phyloP scores from a whole-genome alignment of 495 filamentous ascomycete species.

The Choiromyces venosus region DNA sequence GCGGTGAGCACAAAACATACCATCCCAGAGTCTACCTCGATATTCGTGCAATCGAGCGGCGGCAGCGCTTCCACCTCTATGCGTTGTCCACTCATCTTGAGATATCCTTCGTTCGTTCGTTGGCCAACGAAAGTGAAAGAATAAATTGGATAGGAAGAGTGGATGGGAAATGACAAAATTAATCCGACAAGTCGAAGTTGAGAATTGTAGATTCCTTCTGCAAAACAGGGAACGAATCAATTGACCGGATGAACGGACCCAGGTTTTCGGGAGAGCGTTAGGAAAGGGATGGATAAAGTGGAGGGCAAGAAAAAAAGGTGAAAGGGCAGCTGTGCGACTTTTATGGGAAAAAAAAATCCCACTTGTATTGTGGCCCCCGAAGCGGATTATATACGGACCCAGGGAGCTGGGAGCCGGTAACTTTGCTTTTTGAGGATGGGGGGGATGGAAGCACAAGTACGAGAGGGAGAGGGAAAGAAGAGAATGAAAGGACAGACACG shows the following conservation, averaged over 20 bases:
- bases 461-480: background rate
- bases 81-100: background rate
- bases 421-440: background rate
- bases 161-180: background rate
- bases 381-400: background rate
- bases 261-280: background rate
- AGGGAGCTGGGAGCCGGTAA: conserved; percentile 1
- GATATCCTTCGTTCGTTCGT: background rate
- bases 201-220: background rate
- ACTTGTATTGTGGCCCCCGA: conserved; percentile 1
- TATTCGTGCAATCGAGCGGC: conserved; percentile 11
- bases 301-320: background rate
- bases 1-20: conserved; percentile 7
- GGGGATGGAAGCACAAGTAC: background rate
- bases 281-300: background rate
- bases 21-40: conserved; percentile 36
- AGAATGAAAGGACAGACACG: background rate
- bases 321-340: background rate
- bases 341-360: background rate
- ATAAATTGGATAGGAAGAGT: background rate
- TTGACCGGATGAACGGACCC: background rate
- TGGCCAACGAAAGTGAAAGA: background rate
- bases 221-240: background rate
- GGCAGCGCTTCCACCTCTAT: background rate
- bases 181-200: background rate